These are phyloP conservation scores for Paxillus rubicundulus DNA, from an alignment of 768 basidiomycete species.

Conservation along the genomic window DNA sequence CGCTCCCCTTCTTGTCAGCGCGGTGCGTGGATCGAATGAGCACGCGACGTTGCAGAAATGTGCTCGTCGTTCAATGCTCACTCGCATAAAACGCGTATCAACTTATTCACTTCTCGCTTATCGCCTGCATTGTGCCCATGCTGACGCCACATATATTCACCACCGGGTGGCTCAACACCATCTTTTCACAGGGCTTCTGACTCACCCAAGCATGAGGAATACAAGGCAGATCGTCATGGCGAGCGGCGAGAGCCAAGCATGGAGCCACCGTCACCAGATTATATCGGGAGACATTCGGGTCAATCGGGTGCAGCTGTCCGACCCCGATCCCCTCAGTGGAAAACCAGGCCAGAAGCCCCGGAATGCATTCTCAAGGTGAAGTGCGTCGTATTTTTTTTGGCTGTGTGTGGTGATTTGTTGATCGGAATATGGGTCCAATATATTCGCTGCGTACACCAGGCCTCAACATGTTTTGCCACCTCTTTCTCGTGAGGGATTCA, in stretches of 20 bases:
- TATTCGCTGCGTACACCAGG: constrained; percentile 30
- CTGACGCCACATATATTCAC: constrained; percentile 32
- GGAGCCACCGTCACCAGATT: constrained; percentile 23
- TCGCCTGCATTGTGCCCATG: constrained; percentile 18
- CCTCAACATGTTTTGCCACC: constrained; percentile 34
- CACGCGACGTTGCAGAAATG: constrained; percentile 12
- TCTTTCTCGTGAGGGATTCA: constrained; percentile 30
- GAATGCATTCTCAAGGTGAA: constrained; percentile 23
- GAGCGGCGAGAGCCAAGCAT: constrained; percentile 12
- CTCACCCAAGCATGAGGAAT: constrained; percentile 23
- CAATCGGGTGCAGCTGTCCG: constrained; percentile 15
- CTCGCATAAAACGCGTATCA: constrained; percentile 11
- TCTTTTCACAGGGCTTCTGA: constrained; percentile 30
- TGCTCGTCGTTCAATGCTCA: constrained; percentile 7
- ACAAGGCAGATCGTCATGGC: constrained; percentile 9
- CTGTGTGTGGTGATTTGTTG: constrained; percentile 14
- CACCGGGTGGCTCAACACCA: constrained; percentile 19
- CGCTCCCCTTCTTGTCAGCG: constrained; percentile 5
- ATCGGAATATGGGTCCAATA: constrained; percentile 23
- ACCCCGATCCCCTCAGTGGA: constrained; percentile 18
- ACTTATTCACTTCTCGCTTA: constrained; percentile 20
- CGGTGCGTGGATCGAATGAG: constrained; percentile 5
- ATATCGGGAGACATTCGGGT: constrained; percentile 19
- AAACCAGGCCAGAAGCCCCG: constrained; percentile 18
- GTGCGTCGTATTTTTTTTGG: constrained; percentile 21